These are phyloP conservation scores for Pseudofabraea citricarpa DNA, from an alignment of 2,329 filamentous ascomycete genomes.

Conservation along the genomic window DNA sequence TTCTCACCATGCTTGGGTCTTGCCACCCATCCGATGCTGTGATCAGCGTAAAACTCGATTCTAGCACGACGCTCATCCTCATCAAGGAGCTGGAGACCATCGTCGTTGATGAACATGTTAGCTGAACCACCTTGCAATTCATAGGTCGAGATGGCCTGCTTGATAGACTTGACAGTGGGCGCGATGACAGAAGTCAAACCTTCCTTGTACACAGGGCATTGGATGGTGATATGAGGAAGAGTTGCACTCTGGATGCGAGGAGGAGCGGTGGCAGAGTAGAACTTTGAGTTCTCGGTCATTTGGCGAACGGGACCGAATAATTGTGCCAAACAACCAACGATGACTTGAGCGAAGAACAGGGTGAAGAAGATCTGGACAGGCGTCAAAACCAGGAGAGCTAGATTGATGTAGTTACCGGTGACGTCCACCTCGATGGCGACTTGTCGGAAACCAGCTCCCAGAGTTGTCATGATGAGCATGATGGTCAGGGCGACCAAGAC, in stretches of 20 bases:
- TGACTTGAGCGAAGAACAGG: constrained; percentile 75
- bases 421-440: constrained; percentile 64
- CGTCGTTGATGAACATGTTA: constrained; percentile 74
- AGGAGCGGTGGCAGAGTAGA: constrained; percentile 70
- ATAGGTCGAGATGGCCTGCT: constrained; percentile 72
- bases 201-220: constrained; percentile 87
- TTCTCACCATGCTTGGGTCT: constrained; percentile 59
- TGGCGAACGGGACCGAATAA: constrained; percentile 72
- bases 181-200: constrained; percentile 69
- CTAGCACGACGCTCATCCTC: constrained; percentile 58
- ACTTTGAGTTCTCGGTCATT: constrained; percentile 72
- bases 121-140: constrained; percentile 74
- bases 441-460: constrained; percentile 67
- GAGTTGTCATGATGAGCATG: constrained; percentile 56
- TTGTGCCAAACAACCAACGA: constrained; percentile 70
- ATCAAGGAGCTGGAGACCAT: constrained; percentile 64
- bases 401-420: constrained; percentile 56
- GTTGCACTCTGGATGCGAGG: constrained; percentile 50
- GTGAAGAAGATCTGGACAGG: constrained; percentile 78
- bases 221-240: constrained; percentile 73
- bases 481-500: constrained; percentile 64
- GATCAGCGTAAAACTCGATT: constrained; percentile 64
- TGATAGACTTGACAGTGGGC: constrained; percentile 73
- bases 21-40: constrained; percentile 66
- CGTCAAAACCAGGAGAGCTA: constrained; percentile 60